These are phyloP conservation scores for Durotheca rogersii DNA, from an alignment of 495 filamentous ascomycete genomes.

Conservation along the genomic window DNA sequence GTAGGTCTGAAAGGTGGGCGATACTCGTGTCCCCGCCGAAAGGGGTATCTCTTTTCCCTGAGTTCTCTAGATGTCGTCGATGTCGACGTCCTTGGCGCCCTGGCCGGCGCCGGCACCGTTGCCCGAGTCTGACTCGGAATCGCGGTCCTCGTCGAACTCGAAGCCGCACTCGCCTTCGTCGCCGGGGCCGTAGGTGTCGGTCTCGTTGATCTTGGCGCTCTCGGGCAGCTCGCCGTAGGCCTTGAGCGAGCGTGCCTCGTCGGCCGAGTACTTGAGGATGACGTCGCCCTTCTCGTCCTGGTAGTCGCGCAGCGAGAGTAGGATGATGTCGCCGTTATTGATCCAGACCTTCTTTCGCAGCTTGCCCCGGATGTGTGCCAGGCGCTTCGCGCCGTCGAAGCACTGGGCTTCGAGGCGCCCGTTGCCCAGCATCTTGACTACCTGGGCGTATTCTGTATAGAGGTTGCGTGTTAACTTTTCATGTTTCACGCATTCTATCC, in stretches of 20 bases:
- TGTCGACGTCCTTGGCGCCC: slow-evolving; percentile 66
- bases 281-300: slow-evolving; percentile 99
- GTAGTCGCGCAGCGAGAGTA: slow-evolving; percentile 94
- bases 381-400: slow-evolving; percentile 90
- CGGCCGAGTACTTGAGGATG: slow-evolving; percentile 97
- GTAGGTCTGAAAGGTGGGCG: slow-evolving; percentile 48
- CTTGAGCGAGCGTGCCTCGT: slow-evolving; percentile 86
- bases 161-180: slow-evolving; percentile 78
- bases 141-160: slow-evolving; percentile 89
- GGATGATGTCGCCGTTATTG: slow-evolving; percentile 98
- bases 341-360: slow-evolving; percentile 98
- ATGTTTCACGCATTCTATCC: too few relatives aligned
- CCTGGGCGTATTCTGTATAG: slow-evolving; percentile 89
- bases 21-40: slow-evolving; percentile 35
- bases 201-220: slow-evolving; percentile 99
- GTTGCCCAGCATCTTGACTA: slow-evolving; percentile 98
- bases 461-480: slow-evolving; percentile 25
- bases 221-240: slow-evolving; percentile 97
- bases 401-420: slow-evolving; percentile 94
- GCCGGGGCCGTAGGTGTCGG: slow-evolving; percentile 79
- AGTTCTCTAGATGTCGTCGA: slow-evolving; percentile 66
- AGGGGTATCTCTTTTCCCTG: too few relatives aligned
- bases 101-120: slow-evolving; percentile 57
- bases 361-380: slow-evolving; percentile 89
- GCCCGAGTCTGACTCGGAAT: slow-evolving; percentile 61